Percentiles rank a stretch among this genome's conserved stretches.
Conservation (phyloP, 257 asterid species). For the Nicotiana tabacum region DNA sequence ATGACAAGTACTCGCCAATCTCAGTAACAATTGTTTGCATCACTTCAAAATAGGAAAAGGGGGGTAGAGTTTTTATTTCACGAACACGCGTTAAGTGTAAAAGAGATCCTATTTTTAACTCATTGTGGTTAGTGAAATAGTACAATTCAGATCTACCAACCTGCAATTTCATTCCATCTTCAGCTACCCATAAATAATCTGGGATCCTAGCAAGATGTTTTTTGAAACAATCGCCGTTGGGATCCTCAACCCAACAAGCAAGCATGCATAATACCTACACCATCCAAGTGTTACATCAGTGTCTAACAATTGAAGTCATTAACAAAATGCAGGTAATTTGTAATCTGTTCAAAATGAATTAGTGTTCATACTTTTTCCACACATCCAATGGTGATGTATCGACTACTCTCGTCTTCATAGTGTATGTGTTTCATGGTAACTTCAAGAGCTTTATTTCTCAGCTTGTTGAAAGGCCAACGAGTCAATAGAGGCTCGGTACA, state of each 20-base stretch:
- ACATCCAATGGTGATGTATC: conserved; percentile 69
- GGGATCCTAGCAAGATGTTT: conserved; percentile 72
- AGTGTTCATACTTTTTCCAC: conserved; percentile 40
- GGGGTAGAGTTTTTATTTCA: neutral
- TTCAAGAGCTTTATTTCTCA: conserved; percentile 55
- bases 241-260: conserved; percentile 83
- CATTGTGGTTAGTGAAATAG: neutral
- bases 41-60: neutral
- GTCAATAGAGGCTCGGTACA: conserved; percentile 61
- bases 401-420: conserved; percentile 66
- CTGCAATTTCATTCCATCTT: conserved; percentile 90
- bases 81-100: neutral
- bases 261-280: conserved; percentile 54
- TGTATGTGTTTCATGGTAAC: conserved; percentile 70
- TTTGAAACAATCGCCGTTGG: conserved; percentile 68
- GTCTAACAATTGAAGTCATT: neutral
- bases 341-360: neutral
- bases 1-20: neutral
- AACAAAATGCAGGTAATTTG: neutral
- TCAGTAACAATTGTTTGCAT: conserved; percentile 1
- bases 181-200: conserved; percentile 71
- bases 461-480: conserved; percentile 66
- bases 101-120: neutral
- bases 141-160: conserved; percentile 16
- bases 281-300: neutral